phyloP scores from a whole-genome alignment of 176 grass and related monocot genomes.

The Zoysia japonica region DNA sequence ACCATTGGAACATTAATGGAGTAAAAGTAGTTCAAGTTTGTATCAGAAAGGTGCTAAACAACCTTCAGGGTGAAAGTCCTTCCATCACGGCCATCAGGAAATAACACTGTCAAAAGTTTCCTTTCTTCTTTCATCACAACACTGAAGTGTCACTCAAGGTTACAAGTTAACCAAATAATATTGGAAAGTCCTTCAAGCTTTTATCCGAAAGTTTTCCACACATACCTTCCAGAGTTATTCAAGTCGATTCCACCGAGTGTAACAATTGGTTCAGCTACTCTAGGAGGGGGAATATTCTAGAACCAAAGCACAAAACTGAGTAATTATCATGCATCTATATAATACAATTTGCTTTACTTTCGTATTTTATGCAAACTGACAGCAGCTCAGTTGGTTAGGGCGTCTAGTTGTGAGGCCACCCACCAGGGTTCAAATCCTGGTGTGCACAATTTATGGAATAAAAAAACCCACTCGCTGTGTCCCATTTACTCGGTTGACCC shows the following conservation, averaged over 20 bases:
- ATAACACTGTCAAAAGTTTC: slow-evolving; percentile 85
- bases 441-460: no score
- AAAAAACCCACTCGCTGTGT: no score
- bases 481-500: no score
- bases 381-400: no score
- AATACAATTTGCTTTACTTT: slow-evolving; percentile 1
- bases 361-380: neutral
- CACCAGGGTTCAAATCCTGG: no score
- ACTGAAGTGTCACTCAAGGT: slow-evolving; percentile 58
- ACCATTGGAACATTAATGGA: neutral
- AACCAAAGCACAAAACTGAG: slow-evolving; percentile 47
- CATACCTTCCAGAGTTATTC: slow-evolving; percentile 96
- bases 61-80: slow-evolving; percentile 93
- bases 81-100: slow-evolving; percentile 86
- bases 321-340: slow-evolving; percentile 19
- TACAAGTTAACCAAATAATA: slow-evolving; percentile 33
- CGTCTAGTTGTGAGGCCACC: no score
- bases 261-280: slow-evolving; percentile 71
- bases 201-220: slow-evolving; percentile 26
- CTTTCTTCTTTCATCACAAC: slow-evolving; percentile 94
- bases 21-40: neutral
- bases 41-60: slow-evolving; percentile 31
- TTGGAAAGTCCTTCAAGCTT: slow-evolving; percentile 8
- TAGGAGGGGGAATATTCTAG: slow-evolving; percentile 64
- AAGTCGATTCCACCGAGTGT: slow-evolving; percentile 92